Conservation (phyloP, 2,329 filamentous ascomycete species). For the Ascochyta clinopodiicola region DNA sequence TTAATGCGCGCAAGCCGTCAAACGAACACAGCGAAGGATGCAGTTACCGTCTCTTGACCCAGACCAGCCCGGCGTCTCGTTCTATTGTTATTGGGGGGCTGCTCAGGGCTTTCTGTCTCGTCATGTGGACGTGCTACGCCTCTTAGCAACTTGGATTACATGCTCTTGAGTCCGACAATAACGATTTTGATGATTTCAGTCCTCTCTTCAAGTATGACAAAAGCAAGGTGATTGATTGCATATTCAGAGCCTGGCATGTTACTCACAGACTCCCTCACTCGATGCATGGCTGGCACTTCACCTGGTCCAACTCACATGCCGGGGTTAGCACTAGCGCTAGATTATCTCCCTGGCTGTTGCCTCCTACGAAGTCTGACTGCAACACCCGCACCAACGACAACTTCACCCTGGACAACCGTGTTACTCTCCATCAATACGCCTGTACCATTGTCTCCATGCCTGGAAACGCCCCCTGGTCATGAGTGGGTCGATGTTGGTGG, state of each 20-base stretch:
- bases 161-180: not conserved
- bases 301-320: not conserved
- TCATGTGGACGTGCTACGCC: not conserved
- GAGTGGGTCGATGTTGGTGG: conserved; percentile 5
- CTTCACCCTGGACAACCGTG: not conserved
- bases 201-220: not conserved
- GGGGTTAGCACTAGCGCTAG: conserved; percentile 5
- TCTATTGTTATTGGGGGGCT: not conserved
- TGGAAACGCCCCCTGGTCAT: not conserved
- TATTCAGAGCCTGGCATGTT: not conserved
- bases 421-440: too few relatives aligned
- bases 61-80: not conserved
- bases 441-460: not conserved
- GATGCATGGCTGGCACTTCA: not conserved
- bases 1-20: not conserved
- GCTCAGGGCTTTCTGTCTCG: not conserved
- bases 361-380: conserved; percentile 3
- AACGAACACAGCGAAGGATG: not conserved
- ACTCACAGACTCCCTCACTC: not conserved
- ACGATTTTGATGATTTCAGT: not conserved
- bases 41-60: not conserved
- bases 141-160: not conserved
- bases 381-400: not conserved
- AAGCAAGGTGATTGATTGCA: not conserved
- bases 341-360: conserved; percentile 12